phyloP scores from a whole-genome alignment of 257 asterid genomes.

The Nicotiana sylvestris region DNA sequence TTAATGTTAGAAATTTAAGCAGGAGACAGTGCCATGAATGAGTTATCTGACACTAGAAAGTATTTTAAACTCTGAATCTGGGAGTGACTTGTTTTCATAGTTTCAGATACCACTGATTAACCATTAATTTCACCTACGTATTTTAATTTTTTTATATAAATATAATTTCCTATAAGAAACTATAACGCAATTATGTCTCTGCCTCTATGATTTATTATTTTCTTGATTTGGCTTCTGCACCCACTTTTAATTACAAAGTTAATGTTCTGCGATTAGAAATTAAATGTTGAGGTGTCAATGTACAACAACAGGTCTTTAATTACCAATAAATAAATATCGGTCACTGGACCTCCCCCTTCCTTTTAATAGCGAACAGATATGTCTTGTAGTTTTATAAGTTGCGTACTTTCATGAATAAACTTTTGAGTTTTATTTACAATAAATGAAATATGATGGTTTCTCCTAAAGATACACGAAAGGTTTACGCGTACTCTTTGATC shows the following conservation, averaged over 20 bases:
- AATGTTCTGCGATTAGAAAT: slow-evolving; percentile 5
- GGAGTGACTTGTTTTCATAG: neutral
- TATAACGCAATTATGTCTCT: neutral
- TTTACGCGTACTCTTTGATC: too few relatives aligned
- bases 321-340: slow-evolving; percentile 8
- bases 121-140: neutral
- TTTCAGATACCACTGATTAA: neutral
- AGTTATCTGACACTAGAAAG: neutral
- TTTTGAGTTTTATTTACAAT: neutral
- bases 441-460: neutral
- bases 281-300: slow-evolving; percentile 3
- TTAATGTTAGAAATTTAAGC: neutral
- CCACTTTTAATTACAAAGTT: neutral
- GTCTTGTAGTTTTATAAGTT: neutral
- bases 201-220: neutral
- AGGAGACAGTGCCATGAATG: neutral
- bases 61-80: neutral
- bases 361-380: neutral
- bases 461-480: neutral
- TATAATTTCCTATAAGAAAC: neutral
- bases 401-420: neutral
- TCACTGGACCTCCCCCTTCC: neutral
- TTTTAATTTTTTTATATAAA: neutral
- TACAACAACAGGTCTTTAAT: neutral
- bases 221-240: slow-evolving; percentile 2